Base-by-base conservation (phyloP, 1,139 yeast genomes). In the Sugiyamaella grinbergsii region DNA sequence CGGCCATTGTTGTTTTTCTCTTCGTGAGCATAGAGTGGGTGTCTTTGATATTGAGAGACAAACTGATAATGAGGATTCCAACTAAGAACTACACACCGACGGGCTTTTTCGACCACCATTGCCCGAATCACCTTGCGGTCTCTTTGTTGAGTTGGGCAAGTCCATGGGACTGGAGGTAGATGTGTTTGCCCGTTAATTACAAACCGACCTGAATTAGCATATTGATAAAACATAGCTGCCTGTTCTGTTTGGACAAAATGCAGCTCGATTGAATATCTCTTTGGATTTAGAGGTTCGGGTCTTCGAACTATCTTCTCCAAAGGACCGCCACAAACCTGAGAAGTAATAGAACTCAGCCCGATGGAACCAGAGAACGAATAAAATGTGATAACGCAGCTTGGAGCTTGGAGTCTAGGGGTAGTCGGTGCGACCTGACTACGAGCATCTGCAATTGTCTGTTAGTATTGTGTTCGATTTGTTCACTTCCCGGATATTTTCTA, bases 281-380 rank as follows among this genome's bases (percentile, higher is more conserved):
- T 37, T 42, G 45, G 33, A 57, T 47, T 55, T 51, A 3, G 54
- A 52, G 10, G 57, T 13, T 18, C 34, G 11, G 19, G 36, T 40
- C 26, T 42, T 33, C 18, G 50, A 2, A 66, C 69, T 1, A 84
- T 63, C 54, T 74, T 76, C 58, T 85, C 90, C 42, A 87, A 68
- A 0, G 93, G 89, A 0, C 96, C 96, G 0, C 95, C 95, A 59
- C 77, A 71, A 0, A 85, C 72, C 56, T 82, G 87, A 1, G 81
- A 67, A 15, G 86, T 59, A 10, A 85, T 66, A 31, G 80, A 71
- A 24, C 72, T 73, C 4, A 82, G 58, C 5, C 86, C 82, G 4
- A 75, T 71, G 24, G 64, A 60, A 0, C 58, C 56, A 0, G 79
- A 76, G 15, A 79, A 23, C 6, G 28, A 29, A 38, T 34, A 20